These are phyloP conservation scores for Penicillium coprophilum DNA, from an alignment of 495 filamentous ascomycete genomes.

Conservation along the genomic window DNA sequence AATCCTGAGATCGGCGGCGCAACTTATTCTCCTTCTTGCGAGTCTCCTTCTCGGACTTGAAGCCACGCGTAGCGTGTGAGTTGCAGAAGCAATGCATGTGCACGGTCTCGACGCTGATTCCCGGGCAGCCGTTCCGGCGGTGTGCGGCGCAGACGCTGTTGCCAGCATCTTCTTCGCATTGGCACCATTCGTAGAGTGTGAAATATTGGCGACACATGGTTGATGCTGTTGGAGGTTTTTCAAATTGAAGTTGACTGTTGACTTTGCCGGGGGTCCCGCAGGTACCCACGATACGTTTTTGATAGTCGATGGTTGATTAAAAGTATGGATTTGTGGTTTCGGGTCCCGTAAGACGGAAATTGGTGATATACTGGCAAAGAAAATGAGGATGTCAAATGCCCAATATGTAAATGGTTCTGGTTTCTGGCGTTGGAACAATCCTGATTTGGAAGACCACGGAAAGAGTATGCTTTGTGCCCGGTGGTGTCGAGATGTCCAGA, in stretches of 20 bases:
- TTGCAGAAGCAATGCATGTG: slow-evolving; percentile 50
- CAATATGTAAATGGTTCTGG: not conserved
- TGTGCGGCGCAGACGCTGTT: slow-evolving; percentile 31
- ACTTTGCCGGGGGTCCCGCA: not conserved
- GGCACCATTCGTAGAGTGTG: slow-evolving; percentile 47
- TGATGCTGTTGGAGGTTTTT: not conserved
- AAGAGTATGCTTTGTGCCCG: not conserved
- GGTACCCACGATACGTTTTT: not conserved
- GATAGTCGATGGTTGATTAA: not conserved
- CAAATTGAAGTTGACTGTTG: not conserved
- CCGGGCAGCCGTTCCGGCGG: slow-evolving; percentile 35
- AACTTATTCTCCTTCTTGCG: slow-evolving; percentile 30
- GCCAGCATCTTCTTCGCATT: slow-evolving; percentile 45
- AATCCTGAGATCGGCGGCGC: slow-evolving; percentile 26
- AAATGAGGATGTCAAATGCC: slow-evolving; percentile 4
- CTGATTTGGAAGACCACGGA: not conserved
- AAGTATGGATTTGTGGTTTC: not conserved
- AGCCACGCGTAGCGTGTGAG: slow-evolving; percentile 40
- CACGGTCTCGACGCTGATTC: slow-evolving; percentile 40
- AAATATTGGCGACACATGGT: slow-evolving; percentile 47
- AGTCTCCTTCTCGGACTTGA: slow-evolving; percentile 37
- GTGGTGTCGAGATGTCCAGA: not conserved
- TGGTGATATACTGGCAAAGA: not conserved
- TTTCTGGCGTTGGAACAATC: too few relatives aligned
- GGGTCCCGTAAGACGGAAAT: not conserved